These are phyloP conservation scores for Aureobasidium lini DNA, from an alignment of 2,329 filamentous ascomycete genomes.

Conservation along the genomic window DNA sequence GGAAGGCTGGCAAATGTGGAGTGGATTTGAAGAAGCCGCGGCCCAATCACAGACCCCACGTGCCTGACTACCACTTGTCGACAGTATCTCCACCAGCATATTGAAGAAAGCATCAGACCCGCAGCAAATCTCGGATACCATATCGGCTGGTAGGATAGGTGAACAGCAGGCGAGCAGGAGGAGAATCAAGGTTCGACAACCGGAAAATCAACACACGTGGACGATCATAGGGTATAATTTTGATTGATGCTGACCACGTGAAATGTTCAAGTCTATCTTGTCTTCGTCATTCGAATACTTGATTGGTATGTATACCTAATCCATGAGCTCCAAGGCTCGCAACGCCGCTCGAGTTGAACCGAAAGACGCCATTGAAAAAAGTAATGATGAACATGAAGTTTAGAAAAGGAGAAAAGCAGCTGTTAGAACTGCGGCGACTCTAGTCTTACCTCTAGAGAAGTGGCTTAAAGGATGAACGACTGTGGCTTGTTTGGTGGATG, in stretches of 20 bases:
- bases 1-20: neutral
- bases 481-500: neutral
- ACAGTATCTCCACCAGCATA: neutral
- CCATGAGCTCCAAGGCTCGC: neutral
- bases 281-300: neutral
- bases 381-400: neutral
- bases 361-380: neutral
- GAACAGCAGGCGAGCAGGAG: neutral
- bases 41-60: constrained; percentile 6
- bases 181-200: neutral
- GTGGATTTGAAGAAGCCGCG: neutral
- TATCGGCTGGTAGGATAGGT: neutral
- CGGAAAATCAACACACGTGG: neutral
- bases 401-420: neutral
- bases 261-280: neutral
- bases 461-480: neutral
- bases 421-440: neutral
- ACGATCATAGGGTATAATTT: neutral
- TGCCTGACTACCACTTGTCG: neutral
- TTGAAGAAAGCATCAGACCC: neutral
- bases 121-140: neutral
- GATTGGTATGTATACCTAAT: neutral
- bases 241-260: neutral
- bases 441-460: neutral
- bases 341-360: neutral